Percentiles rank a stretch among this genome's conserved stretches.
Evolutionary conservation across 108 stramenopile genomes (phyloP).

Genomic region (Skeletonema costatum): DNA sequence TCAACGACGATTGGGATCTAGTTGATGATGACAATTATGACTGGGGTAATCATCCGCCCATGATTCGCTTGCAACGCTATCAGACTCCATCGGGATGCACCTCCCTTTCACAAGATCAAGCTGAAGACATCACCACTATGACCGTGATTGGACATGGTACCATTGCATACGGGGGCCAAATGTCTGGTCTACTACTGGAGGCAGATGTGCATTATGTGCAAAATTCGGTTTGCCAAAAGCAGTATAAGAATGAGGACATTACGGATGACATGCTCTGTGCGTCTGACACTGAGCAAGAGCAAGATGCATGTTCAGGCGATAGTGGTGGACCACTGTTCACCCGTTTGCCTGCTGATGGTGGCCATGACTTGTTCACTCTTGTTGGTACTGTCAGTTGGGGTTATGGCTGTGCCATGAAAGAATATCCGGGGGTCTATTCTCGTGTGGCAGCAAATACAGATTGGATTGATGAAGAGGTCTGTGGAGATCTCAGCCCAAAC

Average conservation of each 20-base stretch:
- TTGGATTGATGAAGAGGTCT: slow-evolving; percentile 44
- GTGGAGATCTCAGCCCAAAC: slow-evolving; percentile 6
- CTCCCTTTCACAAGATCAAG: neutral
- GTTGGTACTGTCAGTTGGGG: slow-evolving; percentile 39
- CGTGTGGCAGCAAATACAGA: slow-evolving; percentile 38
- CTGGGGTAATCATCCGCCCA: slow-evolving; percentile 7
- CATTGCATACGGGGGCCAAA: neutral
- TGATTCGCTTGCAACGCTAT: slow-evolving; percentile 36
- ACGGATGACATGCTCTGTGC: slow-evolving; percentile 47
- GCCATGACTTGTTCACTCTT: neutral
- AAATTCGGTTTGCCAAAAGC: slow-evolving; percentile 11
- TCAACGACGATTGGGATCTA: slow-evolving; percentile 1
- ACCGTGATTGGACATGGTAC: slow-evolving; percentile 25
- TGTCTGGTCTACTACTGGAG: neutral
- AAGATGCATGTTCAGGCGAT: slow-evolving; percentile 49
- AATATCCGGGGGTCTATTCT: slow-evolving; percentile 43
- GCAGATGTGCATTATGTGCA: slow-evolving; percentile 24
- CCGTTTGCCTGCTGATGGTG: neutral
- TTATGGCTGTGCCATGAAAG: slow-evolving; percentile 23
- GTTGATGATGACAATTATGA: neutral
- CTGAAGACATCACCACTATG: slow-evolving; percentile 3
- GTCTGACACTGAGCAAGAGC: slow-evolving; percentile 12
- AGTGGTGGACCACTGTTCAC: slow-evolving; percentile 39
- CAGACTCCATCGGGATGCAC: neutral
- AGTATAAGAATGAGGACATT: neutral